Conservation (phyloP, 2,329 filamentous ascomycete genomes). For the Nothopassalora personata region DNA sequence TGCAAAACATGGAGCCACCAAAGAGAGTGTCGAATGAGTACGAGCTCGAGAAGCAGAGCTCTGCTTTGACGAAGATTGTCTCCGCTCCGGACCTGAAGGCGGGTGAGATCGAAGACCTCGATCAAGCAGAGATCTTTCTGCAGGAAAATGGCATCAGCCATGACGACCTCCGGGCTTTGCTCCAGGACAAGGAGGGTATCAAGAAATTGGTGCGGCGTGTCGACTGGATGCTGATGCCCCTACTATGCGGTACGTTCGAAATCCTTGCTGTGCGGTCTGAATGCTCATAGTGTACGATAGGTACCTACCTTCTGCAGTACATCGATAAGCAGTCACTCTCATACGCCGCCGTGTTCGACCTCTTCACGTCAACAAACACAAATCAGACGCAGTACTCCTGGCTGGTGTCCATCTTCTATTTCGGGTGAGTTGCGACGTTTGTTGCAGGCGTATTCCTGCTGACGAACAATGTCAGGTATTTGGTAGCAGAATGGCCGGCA, state of each 20-base stretch:
- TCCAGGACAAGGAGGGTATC: conserved; percentile 39
- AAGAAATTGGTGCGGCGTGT: conserved; percentile 41
- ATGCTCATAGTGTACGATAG: too few relatives aligned
- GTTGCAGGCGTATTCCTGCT: background rate
- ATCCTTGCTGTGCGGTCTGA: too few relatives aligned
- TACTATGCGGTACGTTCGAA: conserved; percentile 38
- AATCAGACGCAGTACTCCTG: conserved; percentile 47
- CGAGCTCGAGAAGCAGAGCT: conserved; percentile 13
- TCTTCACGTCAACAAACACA: conserved; percentile 48
- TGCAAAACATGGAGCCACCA: background rate
- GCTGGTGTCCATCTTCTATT: conserved; percentile 54
- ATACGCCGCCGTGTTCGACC: conserved; percentile 53
- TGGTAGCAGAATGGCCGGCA: conserved; percentile 22
- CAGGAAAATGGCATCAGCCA: conserved; percentile 44
- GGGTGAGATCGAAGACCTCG: conserved; percentile 38
- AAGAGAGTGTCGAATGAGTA: conserved; percentile 1
- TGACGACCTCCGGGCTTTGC: conserved; percentile 40
- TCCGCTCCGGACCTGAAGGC: conserved; percentile 21
- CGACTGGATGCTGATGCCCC: conserved; percentile 48
- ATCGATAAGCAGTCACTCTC: conserved; percentile 46
- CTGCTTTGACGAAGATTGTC: conserved; percentile 7
- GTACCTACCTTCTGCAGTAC: conserved; percentile 46
- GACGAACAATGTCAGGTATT: conserved; percentile 20
- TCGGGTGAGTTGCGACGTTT: conserved; percentile 32
- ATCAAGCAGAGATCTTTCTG: conserved; percentile 47